Evolutionary conservation across 2,329 filamentous ascomycete genomes (phyloP).

Genomic region (Xylaria sp.): DNA sequence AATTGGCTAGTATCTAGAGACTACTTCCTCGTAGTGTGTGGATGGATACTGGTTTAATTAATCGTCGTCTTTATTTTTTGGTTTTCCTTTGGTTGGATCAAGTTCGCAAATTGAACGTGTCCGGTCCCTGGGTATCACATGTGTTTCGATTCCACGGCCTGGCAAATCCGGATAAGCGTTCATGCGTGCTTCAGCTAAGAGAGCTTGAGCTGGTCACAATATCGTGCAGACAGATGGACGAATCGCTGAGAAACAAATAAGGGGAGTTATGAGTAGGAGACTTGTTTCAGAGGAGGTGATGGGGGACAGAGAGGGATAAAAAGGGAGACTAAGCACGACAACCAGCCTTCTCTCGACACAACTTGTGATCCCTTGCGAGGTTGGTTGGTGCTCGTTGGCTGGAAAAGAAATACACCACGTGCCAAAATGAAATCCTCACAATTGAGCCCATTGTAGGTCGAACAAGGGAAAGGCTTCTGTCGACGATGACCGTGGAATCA

Average conservation of each 20-base stretch:
- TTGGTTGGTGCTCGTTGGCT: neutral
- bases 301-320: neutral
- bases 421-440: neutral
- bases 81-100: no score
- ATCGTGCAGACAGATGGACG: neutral
- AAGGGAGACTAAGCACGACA: neutral
- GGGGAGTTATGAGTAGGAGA: slow-evolving; percentile 1
- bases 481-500: neutral
- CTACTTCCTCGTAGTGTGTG: no score
- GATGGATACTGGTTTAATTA: neutral
- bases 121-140: slow-evolving; percentile 8
- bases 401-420: neutral
- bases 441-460: neutral
- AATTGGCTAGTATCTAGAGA: no score
- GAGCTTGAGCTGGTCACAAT: neutral
- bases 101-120: neutral
- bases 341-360: neutral
- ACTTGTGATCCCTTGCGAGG: slow-evolving; percentile 2
- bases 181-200: neutral
- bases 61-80: neutral
- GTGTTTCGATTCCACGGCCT: slow-evolving; percentile 25
- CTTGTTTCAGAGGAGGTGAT: slow-evolving; percentile 12
- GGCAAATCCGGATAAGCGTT: slow-evolving; percentile 15
- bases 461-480: neutral
- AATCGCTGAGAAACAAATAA: slow-evolving; percentile 1